phyloP scores from a whole-genome alignment of 345 rosid genomes.

The Brassica juncea region DNA sequence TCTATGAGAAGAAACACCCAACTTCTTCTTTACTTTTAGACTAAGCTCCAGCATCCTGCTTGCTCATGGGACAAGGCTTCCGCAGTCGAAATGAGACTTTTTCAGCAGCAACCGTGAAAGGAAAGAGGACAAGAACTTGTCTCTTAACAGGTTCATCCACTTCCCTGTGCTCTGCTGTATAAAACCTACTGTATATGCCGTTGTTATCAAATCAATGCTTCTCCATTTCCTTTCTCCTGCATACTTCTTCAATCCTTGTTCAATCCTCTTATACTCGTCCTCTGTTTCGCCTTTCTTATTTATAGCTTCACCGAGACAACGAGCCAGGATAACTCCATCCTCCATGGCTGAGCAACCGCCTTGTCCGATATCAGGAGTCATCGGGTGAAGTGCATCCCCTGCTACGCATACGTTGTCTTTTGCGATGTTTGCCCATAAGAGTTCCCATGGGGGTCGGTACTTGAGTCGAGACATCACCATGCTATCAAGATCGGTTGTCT shows the following conservation, averaged over 20 bases:
- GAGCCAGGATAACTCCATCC: slow-evolving; percentile 63
- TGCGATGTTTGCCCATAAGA: slow-evolving; percentile 57
- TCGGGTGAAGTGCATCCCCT: slow-evolving; percentile 75
- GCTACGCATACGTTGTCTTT: slow-evolving; percentile 63
- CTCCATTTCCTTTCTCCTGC: slow-evolving; percentile 69
- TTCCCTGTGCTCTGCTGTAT: slow-evolving; percentile 51
- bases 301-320: slow-evolving; percentile 61
- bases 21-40: not conserved
- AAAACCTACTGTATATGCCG: slow-evolving; percentile 51
- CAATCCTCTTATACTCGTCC: slow-evolving; percentile 40
- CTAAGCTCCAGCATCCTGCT: slow-evolving; percentile 3
- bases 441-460: slow-evolving; percentile 60
- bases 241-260: slow-evolving; percentile 48
- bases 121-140: slow-evolving; percentile 40
- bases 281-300: slow-evolving; percentile 20
- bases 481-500: slow-evolving; percentile 45
- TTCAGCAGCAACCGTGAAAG: slow-evolving; percentile 40
- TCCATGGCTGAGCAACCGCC: slow-evolving; percentile 73
- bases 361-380: slow-evolving; percentile 74
- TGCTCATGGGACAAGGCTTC: slow-evolving; percentile 36
- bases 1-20: slow-evolving; percentile 6
- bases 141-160: slow-evolving; percentile 47
- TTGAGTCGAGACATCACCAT: slow-evolving; percentile 39
- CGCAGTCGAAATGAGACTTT: slow-evolving; percentile 55
- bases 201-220: slow-evolving; percentile 53